A percentile compares a stretch with the other conserved stretches of the same genome.
phyloP scores from a whole-genome alignment of 23 red algal species.

The Pyropia haitanensis region DNA sequence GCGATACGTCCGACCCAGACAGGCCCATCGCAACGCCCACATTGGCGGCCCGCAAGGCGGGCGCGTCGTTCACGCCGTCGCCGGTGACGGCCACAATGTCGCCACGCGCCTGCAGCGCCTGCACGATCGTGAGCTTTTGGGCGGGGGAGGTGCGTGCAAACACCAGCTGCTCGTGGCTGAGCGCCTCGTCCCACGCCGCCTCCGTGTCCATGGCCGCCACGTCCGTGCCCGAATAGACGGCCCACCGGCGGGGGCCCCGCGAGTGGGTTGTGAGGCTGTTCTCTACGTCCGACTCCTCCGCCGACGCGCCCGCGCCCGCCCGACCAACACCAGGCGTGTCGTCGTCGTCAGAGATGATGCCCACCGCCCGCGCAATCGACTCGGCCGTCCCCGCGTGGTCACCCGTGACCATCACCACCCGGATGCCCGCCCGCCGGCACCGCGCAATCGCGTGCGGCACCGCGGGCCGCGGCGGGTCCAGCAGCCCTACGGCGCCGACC shows the following conservation, averaged over 20 bases:
- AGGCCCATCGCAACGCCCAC: conserved; percentile 86
- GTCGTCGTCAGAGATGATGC: conserved; percentile 67
- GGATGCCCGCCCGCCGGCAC: conserved; percentile 73
- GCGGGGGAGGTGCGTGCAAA: conserved; percentile 75
- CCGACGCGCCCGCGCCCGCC: conserved; percentile 9
- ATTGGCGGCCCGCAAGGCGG: conserved; percentile 68
- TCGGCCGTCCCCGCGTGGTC: conserved; percentile 73
- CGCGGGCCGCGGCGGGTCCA: conserved; percentile 64
- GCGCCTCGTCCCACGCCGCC: conserved; percentile 28
- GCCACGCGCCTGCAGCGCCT: conserved; percentile 32
- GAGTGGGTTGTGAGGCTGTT: too few species aligned
- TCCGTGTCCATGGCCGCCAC: neutral
- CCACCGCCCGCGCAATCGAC: conserved; percentile 66
- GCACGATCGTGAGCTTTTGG: conserved; percentile 70
- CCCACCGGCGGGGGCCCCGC: too few species aligned
- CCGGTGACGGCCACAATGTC: conserved; percentile 82
- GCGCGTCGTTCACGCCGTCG: conserved; percentile 93
- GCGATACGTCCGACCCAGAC: conserved; percentile 69
- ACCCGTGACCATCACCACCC: conserved; percentile 85
- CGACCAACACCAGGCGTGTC: conserved; percentile 15
- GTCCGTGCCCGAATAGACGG: too few species aligned
- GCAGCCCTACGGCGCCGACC: conserved; percentile 68
- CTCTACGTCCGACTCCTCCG: neutral
- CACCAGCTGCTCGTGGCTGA: conserved; percentile 39
- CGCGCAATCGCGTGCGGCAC: conserved; percentile 55